Base-by-base conservation (phyloP, 192 early-diverging fungal genomes). In the Podila verticillata region DNA sequence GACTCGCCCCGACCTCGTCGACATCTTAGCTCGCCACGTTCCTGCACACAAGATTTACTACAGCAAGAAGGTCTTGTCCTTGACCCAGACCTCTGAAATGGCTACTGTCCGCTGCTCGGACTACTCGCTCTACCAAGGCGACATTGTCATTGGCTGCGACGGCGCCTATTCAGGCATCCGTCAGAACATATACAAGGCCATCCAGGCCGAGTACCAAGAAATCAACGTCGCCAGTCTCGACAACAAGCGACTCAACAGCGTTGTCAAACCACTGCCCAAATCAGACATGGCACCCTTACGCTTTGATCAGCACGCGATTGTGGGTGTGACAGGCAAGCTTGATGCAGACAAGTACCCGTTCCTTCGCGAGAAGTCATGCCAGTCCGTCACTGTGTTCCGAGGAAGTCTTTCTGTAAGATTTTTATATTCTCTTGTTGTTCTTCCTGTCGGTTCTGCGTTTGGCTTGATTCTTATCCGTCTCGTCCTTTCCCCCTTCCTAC, bases 271-370 rank as follows among this genome's bases (percentile, higher is more conserved):
- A 1, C 51, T 75, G 24, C 66, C 73, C 19, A 66, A 63, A 26
- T 75, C 73, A 12, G 73, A 75, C 12, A 32, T 49, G 19, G 61
- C 48, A 1, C 61, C 73, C 30, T 24, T 75, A 39, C 47, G 73
- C 8, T 75, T 75, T 63, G 73, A 75, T 34, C 73, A 75, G 36
- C 73, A 67, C 32, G 73, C 66, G 13, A 67, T 75, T 7, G 73
- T 75, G 0, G 73, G 73, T 6, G 28, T 75, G 5, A 68, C 73
- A 0, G 60, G 44, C 0, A 24, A 34, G 5, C 54, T 75, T 28
- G 73, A 75, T 28, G 59, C 73, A 5, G 66, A 64, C 24, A 49
- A 48, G 15, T 75, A 75, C 26, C 73, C 73, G 12, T 68, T 75
- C 30, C 32, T 75, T 54, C 67, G 61, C 22, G 73, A 63, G 29